These are phyloP conservation scores for Verticillium isaacii DNA, from an alignment of 2,329 filamentous ascomycete species.

Conservation along the genomic window DNA sequence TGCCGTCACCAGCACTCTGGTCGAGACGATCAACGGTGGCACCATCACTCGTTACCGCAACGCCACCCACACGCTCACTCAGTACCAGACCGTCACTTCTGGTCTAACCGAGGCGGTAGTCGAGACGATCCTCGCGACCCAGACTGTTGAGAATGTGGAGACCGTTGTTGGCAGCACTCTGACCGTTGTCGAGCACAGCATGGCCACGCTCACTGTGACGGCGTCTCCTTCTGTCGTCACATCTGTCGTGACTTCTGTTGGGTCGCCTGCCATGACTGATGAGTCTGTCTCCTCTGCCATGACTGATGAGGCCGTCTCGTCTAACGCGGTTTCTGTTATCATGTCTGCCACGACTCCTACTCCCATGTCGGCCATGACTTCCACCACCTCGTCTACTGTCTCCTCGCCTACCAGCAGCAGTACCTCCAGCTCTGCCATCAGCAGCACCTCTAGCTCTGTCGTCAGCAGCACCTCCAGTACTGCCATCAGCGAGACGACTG, in stretches of 20 bases:
- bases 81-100: not conserved
- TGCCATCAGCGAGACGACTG: conserved; percentile 2
- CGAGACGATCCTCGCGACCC: not conserved
- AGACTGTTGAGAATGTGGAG: not conserved
- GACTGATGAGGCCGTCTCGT: not conserved
- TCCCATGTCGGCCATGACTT: not conserved
- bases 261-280: too few species aligned
- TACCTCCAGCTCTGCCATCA: conserved; percentile 4
- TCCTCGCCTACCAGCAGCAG: not conserved
- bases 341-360: not conserved
- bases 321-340: not conserved
- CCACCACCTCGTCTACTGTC: not conserved
- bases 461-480: not conserved
- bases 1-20: not conserved
- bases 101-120: not conserved
- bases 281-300: not conserved
- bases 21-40: not conserved
- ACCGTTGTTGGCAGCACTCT: conserved; percentile 1
- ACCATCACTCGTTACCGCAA: not conserved
- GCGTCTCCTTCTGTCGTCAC: not conserved
- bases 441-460: not conserved
- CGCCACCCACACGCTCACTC: not conserved
- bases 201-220: conserved; percentile 4
- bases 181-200: conserved; percentile 1
- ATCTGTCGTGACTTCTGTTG: not conserved